phyloP scores from a whole-genome alignment of 140 eudicot genomes.

The Flaveria floridana region DNA sequence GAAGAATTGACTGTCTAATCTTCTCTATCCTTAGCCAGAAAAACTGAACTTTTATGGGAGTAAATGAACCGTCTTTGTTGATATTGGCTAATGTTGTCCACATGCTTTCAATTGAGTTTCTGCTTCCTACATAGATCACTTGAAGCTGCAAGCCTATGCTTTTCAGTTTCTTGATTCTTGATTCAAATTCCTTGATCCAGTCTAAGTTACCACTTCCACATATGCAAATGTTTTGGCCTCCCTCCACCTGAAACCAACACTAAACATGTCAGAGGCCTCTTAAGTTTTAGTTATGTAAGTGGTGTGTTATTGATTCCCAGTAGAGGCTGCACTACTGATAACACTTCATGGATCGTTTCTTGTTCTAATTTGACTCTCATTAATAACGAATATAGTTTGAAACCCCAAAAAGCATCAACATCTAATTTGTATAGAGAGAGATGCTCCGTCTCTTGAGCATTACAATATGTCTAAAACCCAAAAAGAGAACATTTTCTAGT shows the following conservation, averaged over 20 bases:
- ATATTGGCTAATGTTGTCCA: slow-evolving; percentile 33
- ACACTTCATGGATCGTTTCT: no score
- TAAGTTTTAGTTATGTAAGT: no score
- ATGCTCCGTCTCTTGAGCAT: no score
- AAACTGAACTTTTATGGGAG: slow-evolving; percentile 33
- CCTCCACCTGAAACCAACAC: slow-evolving; percentile 47
- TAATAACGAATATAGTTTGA: no score
- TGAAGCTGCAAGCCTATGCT: slow-evolving; percentile 49
- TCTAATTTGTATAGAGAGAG: no score
- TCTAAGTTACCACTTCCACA: slow-evolving; percentile 58
- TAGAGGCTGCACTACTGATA: no score
- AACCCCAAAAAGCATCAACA: no score
- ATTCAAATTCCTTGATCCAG: slow-evolving; percentile 62
- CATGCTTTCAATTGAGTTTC: slow-evolving; percentile 41
- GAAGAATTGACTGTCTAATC: slow-evolving; percentile 45
- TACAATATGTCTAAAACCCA: no score
- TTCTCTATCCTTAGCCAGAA: slow-evolving; percentile 73
- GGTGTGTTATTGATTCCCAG: no score
- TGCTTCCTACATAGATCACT: slow-evolving; percentile 63
- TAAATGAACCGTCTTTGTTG: slow-evolving; percentile 45
- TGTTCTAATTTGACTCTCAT: no score
- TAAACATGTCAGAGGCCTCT: neutral
- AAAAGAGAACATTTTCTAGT: no score
- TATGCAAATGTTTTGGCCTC: slow-evolving; percentile 53
- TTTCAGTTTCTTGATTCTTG: slow-evolving; percentile 44